A percentile compares a stretch with the other conserved stretches of the same genome.
These are phyloP conservation scores for Turritis glabra DNA, from an alignment of 345 rosid species.

Conservation along the genomic window DNA sequence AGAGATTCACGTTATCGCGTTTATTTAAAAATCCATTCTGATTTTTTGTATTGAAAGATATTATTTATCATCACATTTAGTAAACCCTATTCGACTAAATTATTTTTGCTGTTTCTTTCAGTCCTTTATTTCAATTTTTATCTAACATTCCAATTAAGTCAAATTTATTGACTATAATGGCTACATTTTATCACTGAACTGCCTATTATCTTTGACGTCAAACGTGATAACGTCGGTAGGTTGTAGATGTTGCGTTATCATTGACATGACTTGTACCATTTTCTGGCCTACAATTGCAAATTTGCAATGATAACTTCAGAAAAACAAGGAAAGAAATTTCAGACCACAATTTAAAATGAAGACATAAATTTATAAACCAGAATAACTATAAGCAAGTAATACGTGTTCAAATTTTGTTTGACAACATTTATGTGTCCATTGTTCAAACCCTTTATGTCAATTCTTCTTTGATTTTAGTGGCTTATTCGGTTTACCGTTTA, in stretches of 20 bases:
- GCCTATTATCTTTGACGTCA: constrained; percentile 7
- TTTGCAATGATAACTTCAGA: background rate
- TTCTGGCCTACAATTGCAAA: background rate
- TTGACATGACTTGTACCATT: constrained; percentile 1
- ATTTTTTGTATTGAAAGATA: no score
- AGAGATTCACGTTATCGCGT: no score
- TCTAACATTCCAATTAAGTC: constrained; percentile 2
- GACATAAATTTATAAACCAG: background rate
- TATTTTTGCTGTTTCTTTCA: no score
- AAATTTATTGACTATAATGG: constrained; percentile 3
- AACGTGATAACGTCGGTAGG: constrained; percentile 20
- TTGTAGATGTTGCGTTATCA: constrained; percentile 13
- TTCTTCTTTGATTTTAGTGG: constrained; percentile 16
- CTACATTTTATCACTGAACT: background rate
- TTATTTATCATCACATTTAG: no score
- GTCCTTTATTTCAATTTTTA: background rate
- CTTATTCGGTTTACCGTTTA: background rate
- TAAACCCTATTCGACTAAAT: no score
- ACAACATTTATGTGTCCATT: background rate
- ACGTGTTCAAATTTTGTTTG: background rate
- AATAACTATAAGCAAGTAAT: background rate
- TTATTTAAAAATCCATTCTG: no score
- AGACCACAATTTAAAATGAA: background rate
- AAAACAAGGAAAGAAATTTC: background rate
- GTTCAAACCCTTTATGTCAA: constrained; percentile 4